These are phyloP conservation scores for Biscogniauxia sp. DNA, from an alignment of 2,329 filamentous ascomycete genomes.

Conservation along the genomic window DNA sequence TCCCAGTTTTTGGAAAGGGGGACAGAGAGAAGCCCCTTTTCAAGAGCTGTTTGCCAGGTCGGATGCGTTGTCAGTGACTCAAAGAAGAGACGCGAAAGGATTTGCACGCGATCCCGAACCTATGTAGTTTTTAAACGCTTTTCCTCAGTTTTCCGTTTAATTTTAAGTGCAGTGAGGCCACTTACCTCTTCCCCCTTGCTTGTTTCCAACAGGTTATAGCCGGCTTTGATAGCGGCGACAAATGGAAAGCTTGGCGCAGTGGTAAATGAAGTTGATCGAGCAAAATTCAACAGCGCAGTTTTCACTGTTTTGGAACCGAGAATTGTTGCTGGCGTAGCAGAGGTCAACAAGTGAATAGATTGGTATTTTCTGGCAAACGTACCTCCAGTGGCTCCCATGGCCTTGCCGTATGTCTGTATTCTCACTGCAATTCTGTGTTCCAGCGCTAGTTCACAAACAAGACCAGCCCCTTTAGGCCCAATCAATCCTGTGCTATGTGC, in stretches of 20 bases:
- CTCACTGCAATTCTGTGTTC: slow-evolving; percentile 48
- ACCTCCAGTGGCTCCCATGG: slow-evolving; percentile 40
- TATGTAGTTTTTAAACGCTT: too few relatives aligned
- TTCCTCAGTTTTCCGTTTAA: too few relatives aligned
- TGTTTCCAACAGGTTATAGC: slow-evolving; percentile 32
- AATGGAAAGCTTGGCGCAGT: slow-evolving; percentile 40
- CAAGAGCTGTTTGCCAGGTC: slow-evolving; percentile 21
- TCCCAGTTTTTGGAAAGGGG: slow-evolving; percentile 30
- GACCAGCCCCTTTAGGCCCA: slow-evolving; percentile 45
- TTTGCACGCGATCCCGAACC: slow-evolving; percentile 21
- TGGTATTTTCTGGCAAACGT: background rate
- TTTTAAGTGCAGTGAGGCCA: too few relatives aligned
- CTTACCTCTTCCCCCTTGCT: slow-evolving; percentile 33
- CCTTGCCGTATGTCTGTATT: slow-evolving; percentile 54
- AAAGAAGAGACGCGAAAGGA: slow-evolving; percentile 27
- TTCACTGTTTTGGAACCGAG: slow-evolving; percentile 15
- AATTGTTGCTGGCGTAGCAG: slow-evolving; percentile 27
- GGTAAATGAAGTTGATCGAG: slow-evolving; percentile 40
- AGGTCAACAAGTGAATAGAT: too few relatives aligned
- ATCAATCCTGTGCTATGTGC: slow-evolving; percentile 53
- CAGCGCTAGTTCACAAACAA: slow-evolving; percentile 48
- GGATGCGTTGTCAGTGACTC: slow-evolving; percentile 22
- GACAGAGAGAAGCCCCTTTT: slow-evolving; percentile 27
- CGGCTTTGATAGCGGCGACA: slow-evolving; percentile 37
- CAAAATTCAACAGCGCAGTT: slow-evolving; percentile 17